Conservation (phyloP, 345 rosid genomes). For the Nasturtium officinale region DNA sequence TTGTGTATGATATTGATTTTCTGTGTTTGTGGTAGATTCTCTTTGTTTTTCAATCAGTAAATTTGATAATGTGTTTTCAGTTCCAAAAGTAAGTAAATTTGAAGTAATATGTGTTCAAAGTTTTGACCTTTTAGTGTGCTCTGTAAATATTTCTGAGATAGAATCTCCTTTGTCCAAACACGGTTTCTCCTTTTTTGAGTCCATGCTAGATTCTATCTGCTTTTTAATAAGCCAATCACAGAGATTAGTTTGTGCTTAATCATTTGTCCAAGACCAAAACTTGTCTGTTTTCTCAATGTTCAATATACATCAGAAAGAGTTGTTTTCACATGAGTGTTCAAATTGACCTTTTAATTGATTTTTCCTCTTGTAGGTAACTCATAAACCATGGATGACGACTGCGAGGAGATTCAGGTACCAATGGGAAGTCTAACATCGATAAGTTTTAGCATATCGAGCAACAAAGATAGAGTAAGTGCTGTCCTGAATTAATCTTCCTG, state of each 20-base stretch:
- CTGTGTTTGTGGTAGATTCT: slow-evolving; percentile 11
- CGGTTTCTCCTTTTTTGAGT: not conserved
- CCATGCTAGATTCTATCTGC: slow-evolving; percentile 15
- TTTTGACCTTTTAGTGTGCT: slow-evolving; percentile 21
- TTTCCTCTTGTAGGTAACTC: slow-evolving; percentile 3
- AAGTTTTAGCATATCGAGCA: slow-evolving; percentile 32
- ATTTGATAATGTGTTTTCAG: not conserved
- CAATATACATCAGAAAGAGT: not conserved
- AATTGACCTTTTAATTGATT: not conserved
- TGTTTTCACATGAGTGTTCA: not conserved
- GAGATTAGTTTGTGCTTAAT: slow-evolving; percentile 4
- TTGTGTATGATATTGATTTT: not conserved
- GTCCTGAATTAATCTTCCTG: not conserved
- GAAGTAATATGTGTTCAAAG: slow-evolving; percentile 12
- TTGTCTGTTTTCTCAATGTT: slow-evolving; percentile 21
- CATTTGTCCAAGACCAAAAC: slow-evolving; percentile 16
- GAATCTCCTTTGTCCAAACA: slow-evolving; percentile 16
- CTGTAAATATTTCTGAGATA: not conserved
- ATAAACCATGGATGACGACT: slow-evolving; percentile 16
- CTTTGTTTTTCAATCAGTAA: not conserved
- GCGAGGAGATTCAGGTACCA: slow-evolving; percentile 26
- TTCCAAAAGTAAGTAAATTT: slow-evolving; percentile 6
- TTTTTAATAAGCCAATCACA: slow-evolving; percentile 14
- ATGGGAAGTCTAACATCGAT: slow-evolving; percentile 23
- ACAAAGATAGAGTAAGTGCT: slow-evolving; percentile 37